phyloP scores from a whole-genome alignment of 257 asterid genomes.

The Fraxinus americana region DNA sequence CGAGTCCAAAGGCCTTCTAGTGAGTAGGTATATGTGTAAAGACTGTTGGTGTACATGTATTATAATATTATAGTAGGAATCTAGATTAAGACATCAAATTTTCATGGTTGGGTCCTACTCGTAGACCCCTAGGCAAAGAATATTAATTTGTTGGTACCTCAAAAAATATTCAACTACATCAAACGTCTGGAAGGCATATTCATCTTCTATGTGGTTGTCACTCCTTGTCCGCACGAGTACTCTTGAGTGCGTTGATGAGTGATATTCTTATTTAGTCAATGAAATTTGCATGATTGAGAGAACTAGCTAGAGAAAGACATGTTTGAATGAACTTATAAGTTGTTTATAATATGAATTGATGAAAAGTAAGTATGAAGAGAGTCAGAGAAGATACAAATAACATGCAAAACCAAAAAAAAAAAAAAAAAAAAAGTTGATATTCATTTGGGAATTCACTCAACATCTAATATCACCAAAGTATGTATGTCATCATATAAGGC shows the following conservation, averaged over 20 bases:
- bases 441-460: no score
- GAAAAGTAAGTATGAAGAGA: no score
- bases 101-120: background rate
- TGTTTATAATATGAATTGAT: no score
- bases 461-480: no score
- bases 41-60: background rate
- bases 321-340: no score
- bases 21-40: constrained; percentile 24
- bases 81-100: background rate
- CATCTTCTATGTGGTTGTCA: background rate
- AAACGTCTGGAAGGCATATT: background rate
- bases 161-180: background rate
- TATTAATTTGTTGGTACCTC: background rate
- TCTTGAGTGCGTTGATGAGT: background rate
- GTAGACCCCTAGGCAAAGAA: background rate
- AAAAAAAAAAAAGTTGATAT: no score
- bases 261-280: no score
- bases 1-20: constrained; percentile 18
- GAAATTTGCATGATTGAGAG: no score
- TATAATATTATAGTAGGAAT: constrained; percentile 11
- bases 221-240: background rate
- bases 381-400: no score
- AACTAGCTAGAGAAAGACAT: no score
- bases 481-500: no score
- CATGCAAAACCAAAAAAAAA: no score